Evolutionary conservation across 306 rosid genomes (phyloP).

Genomic region (Castanospermum australe): DNA sequence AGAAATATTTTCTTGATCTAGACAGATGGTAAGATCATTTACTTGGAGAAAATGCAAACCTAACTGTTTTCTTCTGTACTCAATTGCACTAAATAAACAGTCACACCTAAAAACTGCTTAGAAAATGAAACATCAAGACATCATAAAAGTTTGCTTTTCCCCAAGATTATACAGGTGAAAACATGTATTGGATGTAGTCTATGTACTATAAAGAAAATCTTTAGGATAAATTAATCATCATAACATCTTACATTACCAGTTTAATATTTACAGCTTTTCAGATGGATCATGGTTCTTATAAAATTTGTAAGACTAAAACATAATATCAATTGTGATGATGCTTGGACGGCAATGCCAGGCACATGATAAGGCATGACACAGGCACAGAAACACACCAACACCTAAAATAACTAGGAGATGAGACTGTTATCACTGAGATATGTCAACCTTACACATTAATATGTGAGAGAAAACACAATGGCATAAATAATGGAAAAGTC

Average conservation of each 20-base stretch:
- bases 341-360: no score
- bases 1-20: neutral
- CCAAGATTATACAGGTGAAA: neutral
- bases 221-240: neutral
- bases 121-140: constrained; percentile 6
- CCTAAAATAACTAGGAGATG: neutral
- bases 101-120: neutral
- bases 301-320: neutral
- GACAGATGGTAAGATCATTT: constrained; percentile 13
- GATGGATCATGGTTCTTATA: neutral
- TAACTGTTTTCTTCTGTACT: neutral
- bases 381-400: neutral
- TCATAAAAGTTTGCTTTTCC: neutral
- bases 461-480: neutral
- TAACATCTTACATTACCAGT: neutral
- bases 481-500: neutral
- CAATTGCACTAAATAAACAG: constrained; percentile 2
- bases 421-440: neutral
- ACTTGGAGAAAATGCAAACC: neutral
- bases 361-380: no score
- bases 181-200: neutral
- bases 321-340: neutral
- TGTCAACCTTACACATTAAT: neutral
- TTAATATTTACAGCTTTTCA: no score
- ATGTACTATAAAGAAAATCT: neutral